Base-by-base conservation (phyloP, 176 grass and related monocot species). In the Oryza nivara region DNA sequence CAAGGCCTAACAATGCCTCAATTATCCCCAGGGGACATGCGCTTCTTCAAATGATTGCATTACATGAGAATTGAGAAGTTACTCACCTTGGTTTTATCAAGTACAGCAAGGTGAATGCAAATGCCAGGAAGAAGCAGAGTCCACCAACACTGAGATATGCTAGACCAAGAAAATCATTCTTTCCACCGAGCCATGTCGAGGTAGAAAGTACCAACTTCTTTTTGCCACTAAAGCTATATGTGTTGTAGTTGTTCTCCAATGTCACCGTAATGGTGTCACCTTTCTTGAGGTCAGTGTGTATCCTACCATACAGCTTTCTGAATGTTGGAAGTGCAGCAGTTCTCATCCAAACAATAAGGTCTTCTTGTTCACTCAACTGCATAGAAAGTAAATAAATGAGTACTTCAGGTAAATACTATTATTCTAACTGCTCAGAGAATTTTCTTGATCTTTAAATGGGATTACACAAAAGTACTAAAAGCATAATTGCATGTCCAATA, bases 271-370 rank as follows among this genome's bases (percentile, higher is more conserved):
- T 94, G 28, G 79, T 88, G 20, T 94, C 89, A 46, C 90, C 94
- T 74, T 20, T 63, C 68, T 94, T 97, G 68, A 97, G 90, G 81
- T 94, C 87, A 44, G 76, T 75, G 68, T 89, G 38, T 76, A 94
- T 97, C 80, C 78, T 94, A 54, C 94, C 94, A 88, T 93, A 97
- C 52, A 94, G 49, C 83, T 97, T 97, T 82, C 94, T 94, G 75
- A 97, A 97, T 82, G 92, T 97, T 48, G 94, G 94, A 75, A 97
- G 81, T 40, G 94, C 94, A 26, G 94, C 94, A 44, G 92, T 97
- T 64, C 94, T 82, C 94, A 97, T 97, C 94, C 94, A 97, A 85
- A 97, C 91, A 72, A 97, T 97, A 79, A 97, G 90, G 80, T 97
- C 94, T 60, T 97, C 94, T 79, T 97, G 94, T 68, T 94, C 7